A percentile compares a stretch with the other conserved stretches of the same genome.
phyloP scores from a whole-genome alignment of 2,329 filamentous ascomycete genomes.

The Pseudopyricularia cyperi region DNA sequence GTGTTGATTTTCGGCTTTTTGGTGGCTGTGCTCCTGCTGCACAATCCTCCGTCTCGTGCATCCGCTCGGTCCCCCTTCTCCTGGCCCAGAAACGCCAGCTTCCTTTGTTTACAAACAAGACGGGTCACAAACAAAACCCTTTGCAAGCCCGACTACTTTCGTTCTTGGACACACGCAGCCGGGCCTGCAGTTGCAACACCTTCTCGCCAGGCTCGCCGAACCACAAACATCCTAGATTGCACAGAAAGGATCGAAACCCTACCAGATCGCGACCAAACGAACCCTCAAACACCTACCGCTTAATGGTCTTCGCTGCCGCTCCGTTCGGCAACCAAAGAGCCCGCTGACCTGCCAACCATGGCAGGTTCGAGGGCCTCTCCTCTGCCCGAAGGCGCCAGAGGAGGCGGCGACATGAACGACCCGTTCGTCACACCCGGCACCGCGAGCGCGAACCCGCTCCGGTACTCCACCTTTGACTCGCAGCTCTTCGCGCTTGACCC shows the following conservation, averaged over 20 bases:
- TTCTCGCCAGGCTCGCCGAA: neutral
- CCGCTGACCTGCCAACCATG: conserved; percentile 8
- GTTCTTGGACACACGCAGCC: neutral
- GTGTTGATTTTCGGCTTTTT: neutral
- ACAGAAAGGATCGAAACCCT: neutral
- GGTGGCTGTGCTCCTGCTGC: neutral
- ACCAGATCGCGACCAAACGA: neutral
- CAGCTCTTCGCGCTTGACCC: conserved; percentile 68
- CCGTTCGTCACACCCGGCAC: conserved; percentile 37
- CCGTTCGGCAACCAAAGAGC: neutral
- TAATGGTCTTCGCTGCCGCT: neutral
- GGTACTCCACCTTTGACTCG: conserved; percentile 73
- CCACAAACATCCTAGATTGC: neutral
- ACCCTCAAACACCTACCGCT: neutral
- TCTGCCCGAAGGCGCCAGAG: conserved; percentile 17
- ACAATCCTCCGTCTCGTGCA: neutral
- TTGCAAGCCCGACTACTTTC: neutral
- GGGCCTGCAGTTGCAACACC: neutral
- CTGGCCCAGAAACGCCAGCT: neutral
- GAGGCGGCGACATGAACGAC: conserved; percentile 33
- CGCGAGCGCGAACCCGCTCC: conserved; percentile 36
- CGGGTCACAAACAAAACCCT: neutral
- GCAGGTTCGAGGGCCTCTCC: conserved; percentile 11
- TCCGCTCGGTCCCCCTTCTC: neutral
- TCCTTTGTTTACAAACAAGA: neutral